Evolutionary conservation across 1,284 basidiomycete species (phyloP).

Genomic region (Sporisorium iseilematis-ciliati): DNA sequence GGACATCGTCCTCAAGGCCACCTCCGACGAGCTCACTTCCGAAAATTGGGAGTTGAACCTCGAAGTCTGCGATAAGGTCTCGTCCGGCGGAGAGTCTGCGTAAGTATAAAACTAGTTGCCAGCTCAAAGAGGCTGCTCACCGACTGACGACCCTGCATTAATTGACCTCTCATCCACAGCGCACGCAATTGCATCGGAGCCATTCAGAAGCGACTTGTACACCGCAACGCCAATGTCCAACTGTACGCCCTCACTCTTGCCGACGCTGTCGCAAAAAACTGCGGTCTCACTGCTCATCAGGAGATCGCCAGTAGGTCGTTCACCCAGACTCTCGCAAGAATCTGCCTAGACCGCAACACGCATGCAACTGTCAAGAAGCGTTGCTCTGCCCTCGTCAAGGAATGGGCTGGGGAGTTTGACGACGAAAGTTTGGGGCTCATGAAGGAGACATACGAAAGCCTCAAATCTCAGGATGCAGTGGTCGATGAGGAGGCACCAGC

Average conservation of each 20-base stretch:
- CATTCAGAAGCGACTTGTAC: slow-evolving; percentile 87
- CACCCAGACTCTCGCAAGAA: slow-evolving; percentile 85
- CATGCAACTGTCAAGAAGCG: slow-evolving; percentile 88
- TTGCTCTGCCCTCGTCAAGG: slow-evolving; percentile 79
- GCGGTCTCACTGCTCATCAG: slow-evolving; percentile 81
- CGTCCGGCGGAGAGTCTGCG: slow-evolving; percentile 78
- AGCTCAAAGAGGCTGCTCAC: background rate
- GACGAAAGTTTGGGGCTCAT: slow-evolving; percentile 88
- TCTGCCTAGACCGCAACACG: slow-evolving; percentile 90
- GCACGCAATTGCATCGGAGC: slow-evolving; percentile 87
- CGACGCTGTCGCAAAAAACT: slow-evolving; percentile 81
- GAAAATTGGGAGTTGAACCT: slow-evolving; percentile 97
- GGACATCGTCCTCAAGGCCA: slow-evolving; percentile 92
- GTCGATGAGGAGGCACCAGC: slow-evolving; percentile 38
- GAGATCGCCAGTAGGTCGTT: slow-evolving; percentile 92
- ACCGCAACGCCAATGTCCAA: slow-evolving; percentile 96
- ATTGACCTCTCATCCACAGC: slow-evolving; percentile 72
- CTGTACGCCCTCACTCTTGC: slow-evolving; percentile 81
- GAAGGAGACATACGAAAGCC: slow-evolving; percentile 85
- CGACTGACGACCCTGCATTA: background rate
- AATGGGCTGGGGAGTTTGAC: slow-evolving; percentile 82
- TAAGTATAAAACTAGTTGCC: slow-evolving; percentile 19
- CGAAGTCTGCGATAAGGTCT: slow-evolving; percentile 95
- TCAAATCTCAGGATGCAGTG: slow-evolving; percentile 77
- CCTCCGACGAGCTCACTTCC: slow-evolving; percentile 90